Evolutionary conservation across 805 yeast species (phyloP), one percentile per base, ranked within the genome.

Genomic region (Metschnikowia anglica): DNA sequence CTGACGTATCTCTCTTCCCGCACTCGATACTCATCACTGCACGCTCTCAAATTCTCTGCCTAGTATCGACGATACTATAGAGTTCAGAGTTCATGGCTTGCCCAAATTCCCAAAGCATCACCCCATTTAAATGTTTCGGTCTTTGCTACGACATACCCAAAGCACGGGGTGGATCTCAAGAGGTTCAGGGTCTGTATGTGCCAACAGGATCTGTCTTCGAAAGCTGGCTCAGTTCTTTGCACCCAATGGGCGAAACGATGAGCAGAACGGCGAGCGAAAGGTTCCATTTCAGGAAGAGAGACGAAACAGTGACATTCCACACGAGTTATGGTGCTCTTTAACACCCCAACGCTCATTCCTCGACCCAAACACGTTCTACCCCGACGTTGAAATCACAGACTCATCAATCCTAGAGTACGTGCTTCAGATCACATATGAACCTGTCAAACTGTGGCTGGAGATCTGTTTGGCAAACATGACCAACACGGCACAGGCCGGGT

Each of bases 401-500:
- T 9, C 46, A n/a, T 21, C 46, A 17, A 46, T 49, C 10, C 27
- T 39, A 29, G 40, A 30, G 5, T 12, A 30, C 9, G 51, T 41
- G 16, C 30, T 37, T 35, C 33, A 28, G 18, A 32, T 29, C 23
- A 42, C 48, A 7, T 41, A 34, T 21, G 49, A 43, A 35, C 49
- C 51, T 10, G 27, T 33, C 26, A 13, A 13, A 25, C 25, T 39
- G 38, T 52, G 56, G 56, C 36, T 27, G 41, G 47, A 33, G 25
- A 44, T 51, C 43, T 37, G 45, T 29, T 21, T 13, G 6, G 27
- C 39, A n/a, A 44, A 42, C 41, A 13, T 25, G 24, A 13, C 16
- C 2, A n/a, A 23, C 5, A 41, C 53, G 7, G 66, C 68, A 0
- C 41, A 36, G 1, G 44, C 46, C 4, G 79, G 79, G 1, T 66